A percentile compares a stretch with the other conserved stretches of the same genome.
These are phyloP conservation scores for Suillus ampliporus DNA, from an alignment of 768 basidiomycete genomes.

Conservation along the genomic window DNA sequence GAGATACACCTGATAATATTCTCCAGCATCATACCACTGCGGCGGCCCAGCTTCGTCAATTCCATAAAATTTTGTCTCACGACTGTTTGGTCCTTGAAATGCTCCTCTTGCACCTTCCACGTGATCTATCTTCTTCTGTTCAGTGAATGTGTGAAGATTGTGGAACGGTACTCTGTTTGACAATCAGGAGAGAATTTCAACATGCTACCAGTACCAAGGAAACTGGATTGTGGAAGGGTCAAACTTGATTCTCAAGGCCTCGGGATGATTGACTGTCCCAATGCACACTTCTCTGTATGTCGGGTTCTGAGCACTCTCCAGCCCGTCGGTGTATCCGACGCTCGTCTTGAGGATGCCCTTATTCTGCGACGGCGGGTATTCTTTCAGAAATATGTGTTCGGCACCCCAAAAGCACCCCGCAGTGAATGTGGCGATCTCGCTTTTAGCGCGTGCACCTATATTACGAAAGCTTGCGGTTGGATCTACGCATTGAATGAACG, in stretches of 20 bases:
- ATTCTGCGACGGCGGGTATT: slow-evolving; percentile 70
- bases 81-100: slow-evolving; percentile 78
- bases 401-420: slow-evolving; percentile 86
- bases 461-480: neutral
- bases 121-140: slow-evolving; percentile 81
- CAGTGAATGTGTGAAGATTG: slow-evolving; percentile 81
- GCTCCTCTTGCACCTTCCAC: slow-evolving; percentile 80
- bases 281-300: slow-evolving; percentile 78
- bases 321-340: slow-evolving; percentile 85
- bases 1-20: slow-evolving; percentile 84
- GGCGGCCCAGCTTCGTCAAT: slow-evolving; percentile 65
- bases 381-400: slow-evolving; percentile 83
- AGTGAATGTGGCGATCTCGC: slow-evolving; percentile 53
- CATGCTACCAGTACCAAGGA: neutral
- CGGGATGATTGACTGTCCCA: slow-evolving; percentile 87
- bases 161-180: slow-evolving; percentile 86
- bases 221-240: slow-evolving; percentile 74
- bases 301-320: slow-evolving; percentile 57
- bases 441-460: slow-evolving; percentile 12
- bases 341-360: slow-evolving; percentile 77
- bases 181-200: slow-evolving; percentile 4
- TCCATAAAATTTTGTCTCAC: too few species aligned
- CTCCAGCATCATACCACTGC: slow-evolving; percentile 90
- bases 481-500: slow-evolving; percentile 12
- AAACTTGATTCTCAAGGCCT: slow-evolving; percentile 86